Base-by-base conservation (phyloP, 2,329 filamentous ascomycete species). In the Talaromyces piceae region DNA sequence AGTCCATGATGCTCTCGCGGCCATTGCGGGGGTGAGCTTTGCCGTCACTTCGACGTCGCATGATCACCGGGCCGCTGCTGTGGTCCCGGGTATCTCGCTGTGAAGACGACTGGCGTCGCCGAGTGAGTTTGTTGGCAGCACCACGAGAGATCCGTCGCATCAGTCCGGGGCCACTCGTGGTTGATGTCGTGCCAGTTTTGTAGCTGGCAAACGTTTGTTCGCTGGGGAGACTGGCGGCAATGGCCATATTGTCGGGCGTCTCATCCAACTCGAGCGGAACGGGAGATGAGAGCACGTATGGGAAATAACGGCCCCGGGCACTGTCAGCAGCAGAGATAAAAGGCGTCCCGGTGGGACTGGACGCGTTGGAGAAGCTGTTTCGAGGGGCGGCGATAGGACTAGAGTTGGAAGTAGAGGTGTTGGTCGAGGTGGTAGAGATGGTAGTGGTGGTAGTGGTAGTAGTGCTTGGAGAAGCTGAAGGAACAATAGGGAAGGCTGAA, bases 41-140 rank as follows among this genome's bases (percentile, higher is more conserved):
- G 73, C 91, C 95, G 67, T 94, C 90, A 67, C 91, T 96, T 58
- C 91, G 83, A 52, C 89, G 80, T 56, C 91, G 83, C 68, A 95
- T 82, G 48, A 95, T 87, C 51, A 90, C 86, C 1, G 93, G 93
- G 0, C 93, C 93, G 23, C 90, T 85, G 64, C 91, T 96, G 55
- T 87, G 84, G 63, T 96, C 90, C 39, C 91, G 83, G 65, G 86
- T 88, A 54, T 84, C 82, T 18, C 86, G 81, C 41, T 86, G 80
- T 1, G 84, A 84, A 2, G 88, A 90, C 13, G 88, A 94, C 55
- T 86, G 84, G 55, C 91, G 80, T 56, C 90, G 82, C 54, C 84
- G 79, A 33, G 65, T 83, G 66, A 76, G 85, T 71, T 78, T 84
- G 68, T 81, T 84, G 44, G 82, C 82, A 5, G 90, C 88, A 55